Base-by-base conservation (phyloP, 2,329 filamentous ascomycete genomes). In the Saccharata proteae region DNA sequence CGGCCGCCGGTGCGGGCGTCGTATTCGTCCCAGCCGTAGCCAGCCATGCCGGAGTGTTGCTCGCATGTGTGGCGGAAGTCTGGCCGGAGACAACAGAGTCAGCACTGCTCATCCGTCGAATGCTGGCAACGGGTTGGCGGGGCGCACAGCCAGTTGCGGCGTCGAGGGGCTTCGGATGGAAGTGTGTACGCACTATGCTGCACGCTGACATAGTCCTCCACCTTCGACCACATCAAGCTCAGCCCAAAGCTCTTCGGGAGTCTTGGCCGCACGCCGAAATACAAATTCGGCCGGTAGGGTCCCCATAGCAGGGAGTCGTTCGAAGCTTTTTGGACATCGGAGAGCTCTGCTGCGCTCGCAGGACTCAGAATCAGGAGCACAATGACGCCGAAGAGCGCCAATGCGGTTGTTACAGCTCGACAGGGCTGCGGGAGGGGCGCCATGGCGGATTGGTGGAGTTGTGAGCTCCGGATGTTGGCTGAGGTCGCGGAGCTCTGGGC, bases 1-100 rank as follows among this genome's bases (percentile, higher is more conserved):
- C 81, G 68, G 34, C 90, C 90, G 39, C 90, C 90, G 35, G 69
- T 79, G 36, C 90, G 71, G 14, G 85, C 77, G 57, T 98, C 90
- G 55, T 92, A 98, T 53, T 93, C 83, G 47, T 96, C 86, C 90
- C 90, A 98, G 39, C 90, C 90, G 55, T 98, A 98, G 34, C 88
- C 88, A 28, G 75, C 80, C 70, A 98, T 93, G 33, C 33, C 33
- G 53, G 92, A 84, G 54, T 90, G 74, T 55, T 98, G 90, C 56
- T 96, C 90, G 59, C 90, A 98, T 0, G 90, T 94, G 55, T 93
- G 85, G 41, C 90, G 77, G 46, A 94, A 80, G 45, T 77, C 83
- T 90, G 50, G 2, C n/a, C n/a, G n/a, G n/a, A n/a, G n/a, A n/a
- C n/a, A n/a, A n/a, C n/a, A n/a, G n/a, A 16, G 17, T 17, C 14